Evolutionary conservation across 2,329 filamentous ascomycete species (phyloP).

Genomic region (Calonectria hongkongensis): DNA sequence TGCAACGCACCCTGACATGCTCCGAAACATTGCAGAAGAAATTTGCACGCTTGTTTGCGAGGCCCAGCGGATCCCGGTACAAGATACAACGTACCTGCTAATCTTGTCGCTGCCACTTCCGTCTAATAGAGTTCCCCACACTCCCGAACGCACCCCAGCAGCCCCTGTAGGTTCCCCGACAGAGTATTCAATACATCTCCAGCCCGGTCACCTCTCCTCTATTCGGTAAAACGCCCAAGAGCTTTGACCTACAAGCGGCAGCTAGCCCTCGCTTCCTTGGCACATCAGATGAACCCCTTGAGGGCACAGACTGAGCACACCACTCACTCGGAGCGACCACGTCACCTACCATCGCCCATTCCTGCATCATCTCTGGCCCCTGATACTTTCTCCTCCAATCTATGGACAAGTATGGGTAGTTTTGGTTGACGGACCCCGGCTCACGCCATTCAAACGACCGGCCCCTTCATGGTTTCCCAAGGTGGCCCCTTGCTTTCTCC

Average conservation of each 20-base stretch:
- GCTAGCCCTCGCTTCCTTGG: conserved; percentile 7
- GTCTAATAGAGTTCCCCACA: not conserved
- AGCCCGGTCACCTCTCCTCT: not conserved
- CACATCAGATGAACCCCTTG: conserved; percentile 9
- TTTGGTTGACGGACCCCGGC: not conserved
- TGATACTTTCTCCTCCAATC: not conserved
- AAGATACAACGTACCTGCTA: not conserved
- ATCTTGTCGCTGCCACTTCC: not conserved
- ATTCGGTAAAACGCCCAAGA: not conserved
- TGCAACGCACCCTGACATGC: not conserved
- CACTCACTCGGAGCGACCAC: conserved; percentile 13
- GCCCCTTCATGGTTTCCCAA: conserved; percentile 47
- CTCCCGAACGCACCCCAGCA: not conserved
- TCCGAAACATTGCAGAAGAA: not conserved
- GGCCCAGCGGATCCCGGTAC: not conserved
- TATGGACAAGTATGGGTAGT: no score
- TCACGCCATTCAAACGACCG: conserved; percentile 8
- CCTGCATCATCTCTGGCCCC: not conserved
- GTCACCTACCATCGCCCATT: not conserved
- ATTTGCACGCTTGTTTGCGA: not conserved
- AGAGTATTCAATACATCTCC: not conserved
- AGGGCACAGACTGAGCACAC: conserved; percentile 1
- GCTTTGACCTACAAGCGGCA: conserved; percentile 1
- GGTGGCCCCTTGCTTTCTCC: conserved; percentile 48
- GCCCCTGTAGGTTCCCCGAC: not conserved